Conservation (phyloP, 768 basidiomycete genomes). For the Boletus pseudopeckii region DNA sequence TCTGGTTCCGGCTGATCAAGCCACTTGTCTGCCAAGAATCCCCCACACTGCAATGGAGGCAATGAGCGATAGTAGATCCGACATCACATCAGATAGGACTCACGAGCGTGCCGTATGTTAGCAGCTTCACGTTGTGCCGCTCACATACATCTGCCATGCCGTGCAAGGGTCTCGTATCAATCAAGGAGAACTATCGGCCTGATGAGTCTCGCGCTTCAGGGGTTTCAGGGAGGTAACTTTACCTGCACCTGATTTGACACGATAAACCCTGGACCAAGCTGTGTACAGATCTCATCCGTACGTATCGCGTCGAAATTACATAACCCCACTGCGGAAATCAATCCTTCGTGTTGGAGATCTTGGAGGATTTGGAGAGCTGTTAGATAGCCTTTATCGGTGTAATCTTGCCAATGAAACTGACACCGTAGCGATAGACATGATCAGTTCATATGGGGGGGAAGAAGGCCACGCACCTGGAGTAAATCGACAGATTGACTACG, state of each 20-base stretch:
- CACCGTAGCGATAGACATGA: neutral
- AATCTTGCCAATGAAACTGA: slow-evolving; percentile 82
- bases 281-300: slow-evolving; percentile 78
- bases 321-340: slow-evolving; percentile 65
- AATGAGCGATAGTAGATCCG: slow-evolving; percentile 1
- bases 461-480: slow-evolving; percentile 52
- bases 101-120: slow-evolving; percentile 82
- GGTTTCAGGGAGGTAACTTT: slow-evolving; percentile 6
- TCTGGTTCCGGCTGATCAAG: slow-evolving; percentile 65
- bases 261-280: slow-evolving; percentile 64
- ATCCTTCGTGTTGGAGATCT: slow-evolving; percentile 55
- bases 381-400: slow-evolving; percentile 47
- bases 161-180: slow-evolving; percentile 74
- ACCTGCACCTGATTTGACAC: slow-evolving; percentile 87
- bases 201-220: slow-evolving; percentile 11
- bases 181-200: slow-evolving; percentile 64
- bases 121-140: slow-evolving; percentile 66
- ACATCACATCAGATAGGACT: slow-evolving; percentile 22
- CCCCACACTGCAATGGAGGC: slow-evolving; percentile 60
- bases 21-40: slow-evolving; percentile 79
- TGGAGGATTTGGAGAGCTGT: slow-evolving; percentile 49
- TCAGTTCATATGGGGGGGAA: neutral
- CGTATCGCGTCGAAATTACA: slow-evolving; percentile 78
- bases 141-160: slow-evolving; percentile 76
- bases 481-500: slow-evolving; percentile 58